Evolutionary conservation across 1,284 basidiomycete genomes (phyloP).

Genomic region (Cutaneotrichosporon mucoides): DNA sequence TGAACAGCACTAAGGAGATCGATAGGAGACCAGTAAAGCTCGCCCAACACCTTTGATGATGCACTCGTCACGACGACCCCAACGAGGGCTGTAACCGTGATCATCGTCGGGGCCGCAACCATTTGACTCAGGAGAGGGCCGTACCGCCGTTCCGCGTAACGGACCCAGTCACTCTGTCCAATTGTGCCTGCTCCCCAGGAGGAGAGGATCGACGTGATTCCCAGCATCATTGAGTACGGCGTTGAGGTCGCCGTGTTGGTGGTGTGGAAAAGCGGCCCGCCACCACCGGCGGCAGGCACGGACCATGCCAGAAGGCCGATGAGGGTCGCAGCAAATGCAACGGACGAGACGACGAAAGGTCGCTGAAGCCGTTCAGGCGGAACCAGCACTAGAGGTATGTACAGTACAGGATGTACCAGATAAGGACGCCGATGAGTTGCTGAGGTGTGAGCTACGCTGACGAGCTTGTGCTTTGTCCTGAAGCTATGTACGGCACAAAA

Average conservation of each 20-base stretch:
- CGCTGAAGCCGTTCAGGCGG: conserved; percentile 33
- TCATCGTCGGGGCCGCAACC: conserved; percentile 28
- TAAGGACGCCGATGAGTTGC: conserved; percentile 26
- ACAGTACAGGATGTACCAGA: conserved; percentile 34
- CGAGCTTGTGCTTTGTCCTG: no score
- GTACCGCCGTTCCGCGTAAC: conserved; percentile 28
- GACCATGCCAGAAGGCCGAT: conserved; percentile 35
- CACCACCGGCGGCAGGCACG: conserved; percentile 24
- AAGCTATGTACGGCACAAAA: no score
- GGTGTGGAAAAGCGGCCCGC: conserved; percentile 32
- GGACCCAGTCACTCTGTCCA: conserved; percentile 35
- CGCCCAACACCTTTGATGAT: conserved; percentile 21
- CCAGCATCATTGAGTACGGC: conserved; percentile 31
- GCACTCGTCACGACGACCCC: conserved; percentile 33
- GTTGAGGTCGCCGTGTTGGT: conserved; percentile 19
- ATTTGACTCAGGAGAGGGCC: conserved; percentile 24
- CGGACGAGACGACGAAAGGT: conserved; percentile 30
- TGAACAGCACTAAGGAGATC: conserved; percentile 27
- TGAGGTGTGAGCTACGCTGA: no score
- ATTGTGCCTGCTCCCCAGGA: conserved; percentile 31
- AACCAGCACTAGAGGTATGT: conserved; percentile 30
- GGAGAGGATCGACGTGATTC: conserved; percentile 31
- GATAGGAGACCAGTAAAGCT: conserved; percentile 31
- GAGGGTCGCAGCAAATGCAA: conserved; percentile 25
- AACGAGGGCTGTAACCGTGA: conserved; percentile 26